Evolutionary conservation across 352 stramenopile species (phyloP), one percentile per base, ranked within the genome.

Genomic region (Hyaloperonospora arabidopsidis): DNA sequence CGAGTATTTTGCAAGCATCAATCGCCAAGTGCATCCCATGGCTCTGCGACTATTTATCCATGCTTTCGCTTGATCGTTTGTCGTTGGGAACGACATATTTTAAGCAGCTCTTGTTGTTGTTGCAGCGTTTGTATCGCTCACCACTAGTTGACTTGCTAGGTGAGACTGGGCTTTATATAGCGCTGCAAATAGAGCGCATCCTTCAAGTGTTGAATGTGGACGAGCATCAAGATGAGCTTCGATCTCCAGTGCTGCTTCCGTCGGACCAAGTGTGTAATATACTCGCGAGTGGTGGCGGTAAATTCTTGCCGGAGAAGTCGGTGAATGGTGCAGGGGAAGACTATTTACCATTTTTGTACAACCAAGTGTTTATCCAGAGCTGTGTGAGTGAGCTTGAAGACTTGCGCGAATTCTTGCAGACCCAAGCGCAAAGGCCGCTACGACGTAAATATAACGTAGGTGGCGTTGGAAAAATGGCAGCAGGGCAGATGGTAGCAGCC

Each of bases 21-120:
- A 56, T 86, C 7, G 71, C 74, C 23, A 85, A 82, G 61, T 84
- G 72, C 19, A 21, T 44, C 7, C 40, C 40, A 28, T 89, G 76
- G 76, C 38, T 87, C 2, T 77, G 72, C 29, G 79, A 86, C 49
- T 89, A 85, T 47, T 45, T 87, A 2, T 68, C 49, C 1, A 87
- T 89, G 74, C 49, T 89, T 10, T 70, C 66, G 0, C 62, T 75
- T 14, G 74, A 89, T 53, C 60, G 57, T 5, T 50, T 89, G 1
- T 84, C 76, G 2, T 60, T 52, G 1, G 67, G 53, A 1, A 89
- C 74, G 46, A 67, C 32, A 5, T 81, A 84, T 43, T 76, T 83
- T 23, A 69, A 74, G 35, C 61, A 80, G 17, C 57, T 79, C 12
- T 36, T 89, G 18, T 52, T 68, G 11, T 23, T 83, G 1, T 40